Evolutionary conservation across 1,284 basidiomycete species (phyloP).

Genomic region (Moesziomyces sp.): DNA sequence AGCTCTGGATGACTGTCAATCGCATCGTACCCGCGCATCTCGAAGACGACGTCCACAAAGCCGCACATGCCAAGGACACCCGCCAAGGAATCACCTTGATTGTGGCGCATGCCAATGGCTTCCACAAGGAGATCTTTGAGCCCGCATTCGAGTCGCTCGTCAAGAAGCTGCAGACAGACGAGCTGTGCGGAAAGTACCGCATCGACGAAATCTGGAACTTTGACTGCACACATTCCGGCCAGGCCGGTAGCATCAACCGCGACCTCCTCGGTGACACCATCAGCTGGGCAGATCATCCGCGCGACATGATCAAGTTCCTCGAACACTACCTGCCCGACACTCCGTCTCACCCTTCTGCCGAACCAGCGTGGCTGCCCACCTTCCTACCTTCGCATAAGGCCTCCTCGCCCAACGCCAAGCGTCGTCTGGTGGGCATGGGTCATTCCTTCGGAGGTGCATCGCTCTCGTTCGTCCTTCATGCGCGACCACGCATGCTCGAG

Average conservation of each 20-base stretch:
- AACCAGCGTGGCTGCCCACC: constrained; percentile 44
- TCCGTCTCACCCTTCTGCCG: constrained; percentile 4
- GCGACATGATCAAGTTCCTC: constrained; percentile 80
- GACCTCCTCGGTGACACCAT: constrained; percentile 73
- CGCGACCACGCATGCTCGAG: constrained; percentile 77
- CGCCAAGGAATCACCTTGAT: constrained; percentile 74
- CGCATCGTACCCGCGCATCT: constrained; percentile 31
- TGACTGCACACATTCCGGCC: constrained; percentile 82
- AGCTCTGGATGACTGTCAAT: constrained; percentile 44
- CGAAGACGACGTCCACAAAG: constrained; percentile 11
- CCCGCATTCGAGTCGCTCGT: constrained; percentile 72
- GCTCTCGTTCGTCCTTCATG: constrained; percentile 73
- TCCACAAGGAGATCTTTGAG: constrained; percentile 84
- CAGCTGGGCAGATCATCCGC: constrained; percentile 77
- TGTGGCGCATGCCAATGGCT: constrained; percentile 81
- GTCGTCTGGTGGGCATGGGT: constrained; percentile 75
- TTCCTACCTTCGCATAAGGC: constrained; percentile 34
- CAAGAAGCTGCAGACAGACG: constrained; percentile 29
- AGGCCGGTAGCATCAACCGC: constrained; percentile 77
- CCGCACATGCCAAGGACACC: constrained; percentile 3
- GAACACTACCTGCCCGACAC: constrained; percentile 73
- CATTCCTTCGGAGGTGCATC: constrained; percentile 75
- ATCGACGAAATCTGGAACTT: constrained; percentile 83
- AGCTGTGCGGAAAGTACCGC: constrained; percentile 21
- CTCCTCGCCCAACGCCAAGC: constrained; percentile 27